Percentiles rank a stretch among this genome's conserved stretches.
These are phyloP conservation scores for Backusella morwellensis DNA, from an alignment of 192 early-diverging fungal genomes.

Conservation along the genomic window DNA sequence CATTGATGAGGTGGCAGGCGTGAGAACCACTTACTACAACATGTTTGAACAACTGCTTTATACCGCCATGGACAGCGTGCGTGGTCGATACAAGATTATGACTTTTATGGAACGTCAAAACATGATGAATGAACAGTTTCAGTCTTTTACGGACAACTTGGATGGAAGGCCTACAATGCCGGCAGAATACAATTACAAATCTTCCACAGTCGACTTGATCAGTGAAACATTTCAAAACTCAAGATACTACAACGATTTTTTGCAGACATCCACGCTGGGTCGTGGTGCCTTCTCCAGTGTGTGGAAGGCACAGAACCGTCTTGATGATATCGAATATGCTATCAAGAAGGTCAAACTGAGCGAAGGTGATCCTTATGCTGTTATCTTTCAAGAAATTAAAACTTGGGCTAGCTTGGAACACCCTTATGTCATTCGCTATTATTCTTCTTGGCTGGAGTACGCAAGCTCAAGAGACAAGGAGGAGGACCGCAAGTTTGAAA, in stretches of 20 bases:
- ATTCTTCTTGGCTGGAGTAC: constrained; percentile 86
- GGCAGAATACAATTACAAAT: not conserved
- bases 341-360: constrained; percentile 77
- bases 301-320: constrained; percentile 71
- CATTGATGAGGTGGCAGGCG: constrained; percentile 66
- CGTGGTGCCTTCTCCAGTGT: constrained; percentile 91
- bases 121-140: not conserved
- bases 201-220: not conserved
- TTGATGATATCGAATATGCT: constrained; percentile 89
- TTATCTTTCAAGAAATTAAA: constrained; percentile 89
- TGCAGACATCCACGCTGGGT: constrained; percentile 73
- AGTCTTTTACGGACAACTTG: not conserved
- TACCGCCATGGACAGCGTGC: constrained; percentile 69
- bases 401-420: constrained; percentile 81
- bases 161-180: not conserved
- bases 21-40: constrained; percentile 77
- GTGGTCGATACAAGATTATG: constrained; percentile 13
- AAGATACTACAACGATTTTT: constrained; percentile 84
- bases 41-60: constrained; percentile 82
- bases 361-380: constrained; percentile 39
- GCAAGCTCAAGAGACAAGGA: constrained; percentile 13
- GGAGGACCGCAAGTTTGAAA: constrained; percentile 24
- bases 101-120: not conserved
- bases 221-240: constrained; percentile 40
- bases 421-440: constrained; percentile 90